Conservation (phyloP, 2,329 filamentous ascomycete species). For the Dendryphion nanum region DNA sequence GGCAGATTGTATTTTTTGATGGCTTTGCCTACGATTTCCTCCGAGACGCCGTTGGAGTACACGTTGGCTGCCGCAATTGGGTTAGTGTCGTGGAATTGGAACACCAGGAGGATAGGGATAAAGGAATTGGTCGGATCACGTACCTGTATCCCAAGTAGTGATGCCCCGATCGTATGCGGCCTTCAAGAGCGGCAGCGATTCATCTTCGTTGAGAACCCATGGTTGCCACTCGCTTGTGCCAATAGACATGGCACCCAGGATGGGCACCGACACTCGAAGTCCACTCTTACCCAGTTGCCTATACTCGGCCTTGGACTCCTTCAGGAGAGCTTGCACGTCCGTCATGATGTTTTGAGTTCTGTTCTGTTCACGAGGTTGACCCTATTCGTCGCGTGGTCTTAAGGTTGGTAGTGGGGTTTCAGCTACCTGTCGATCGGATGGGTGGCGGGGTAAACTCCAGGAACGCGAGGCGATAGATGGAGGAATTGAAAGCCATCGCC, state of each 20-base stretch:
- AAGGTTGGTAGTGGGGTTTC: too few species aligned
- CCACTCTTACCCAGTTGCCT: slow-evolving; percentile 56
- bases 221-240: slow-evolving; percentile 48
- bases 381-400: not conserved
- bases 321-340: slow-evolving; percentile 31
- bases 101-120: too few species aligned
- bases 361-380: not conserved
- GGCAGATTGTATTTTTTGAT: slow-evolving; percentile 60
- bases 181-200: slow-evolving; percentile 58
- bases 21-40: slow-evolving; percentile 55
- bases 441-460: too few species aligned
- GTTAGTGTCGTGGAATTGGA: too few species aligned
- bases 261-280: slow-evolving; percentile 58
- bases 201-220: slow-evolving; percentile 56
- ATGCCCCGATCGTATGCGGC: slow-evolving; percentile 59
- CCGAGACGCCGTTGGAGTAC: slow-evolving; percentile 57
- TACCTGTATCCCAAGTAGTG: slow-evolving; percentile 61
- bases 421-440: too few species aligned
- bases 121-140: too few species aligned
- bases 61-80: slow-evolving; percentile 46
- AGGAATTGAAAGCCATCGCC: too few species aligned
- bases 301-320: slow-evolving; percentile 51
- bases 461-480: too few species aligned
- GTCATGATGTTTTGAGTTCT: slow-evolving; percentile 22
- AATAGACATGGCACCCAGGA: slow-evolving; percentile 62